phyloP scores from a whole-genome alignment of 306 rosid genomes.

The Corylus americana region DNA sequence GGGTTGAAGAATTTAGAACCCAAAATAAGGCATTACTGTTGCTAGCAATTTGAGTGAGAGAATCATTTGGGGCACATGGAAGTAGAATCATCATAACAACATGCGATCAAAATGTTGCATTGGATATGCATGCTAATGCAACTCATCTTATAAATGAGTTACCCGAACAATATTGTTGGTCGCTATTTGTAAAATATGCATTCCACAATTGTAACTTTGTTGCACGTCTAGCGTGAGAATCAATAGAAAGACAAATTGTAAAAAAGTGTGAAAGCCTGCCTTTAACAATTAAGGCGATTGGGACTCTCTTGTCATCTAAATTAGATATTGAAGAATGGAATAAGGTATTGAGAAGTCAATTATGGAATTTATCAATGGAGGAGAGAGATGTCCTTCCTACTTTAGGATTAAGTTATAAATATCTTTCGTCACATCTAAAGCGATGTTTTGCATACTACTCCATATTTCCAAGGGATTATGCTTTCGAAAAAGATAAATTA shows the following conservation, averaged over 20 bases:
- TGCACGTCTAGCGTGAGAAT: background rate
- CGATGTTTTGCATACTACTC: too few relatives aligned
- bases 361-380: too few relatives aligned
- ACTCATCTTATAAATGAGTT: background rate
- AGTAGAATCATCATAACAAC: constrained; percentile 16
- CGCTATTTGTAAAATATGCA: constrained; percentile 15
- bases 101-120: background rate
- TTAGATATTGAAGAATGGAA: too few relatives aligned
- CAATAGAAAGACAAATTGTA: constrained; percentile 14
- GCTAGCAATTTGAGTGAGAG: too few relatives aligned
- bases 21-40: too few relatives aligned
- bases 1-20: too few relatives aligned
- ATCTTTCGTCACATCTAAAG: too few relatives aligned
- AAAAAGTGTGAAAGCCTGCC: constrained; percentile 21
- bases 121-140: background rate
- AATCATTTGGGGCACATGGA: constrained; percentile 1
- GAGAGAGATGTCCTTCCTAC: background rate
- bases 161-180: constrained; percentile 3
- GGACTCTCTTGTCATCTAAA: too few relatives aligned
- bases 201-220: background rate
- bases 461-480: too few relatives aligned
- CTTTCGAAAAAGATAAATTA: too few relatives aligned
- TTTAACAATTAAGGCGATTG: constrained; percentile 3
- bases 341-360: too few relatives aligned
- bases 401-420: background rate